Percentiles rank a stretch among this genome's conserved stretches.
Evolutionary conservation across 495 filamentous ascomycete species (phyloP).

Genomic region (Cenococcum geophilum): DNA sequence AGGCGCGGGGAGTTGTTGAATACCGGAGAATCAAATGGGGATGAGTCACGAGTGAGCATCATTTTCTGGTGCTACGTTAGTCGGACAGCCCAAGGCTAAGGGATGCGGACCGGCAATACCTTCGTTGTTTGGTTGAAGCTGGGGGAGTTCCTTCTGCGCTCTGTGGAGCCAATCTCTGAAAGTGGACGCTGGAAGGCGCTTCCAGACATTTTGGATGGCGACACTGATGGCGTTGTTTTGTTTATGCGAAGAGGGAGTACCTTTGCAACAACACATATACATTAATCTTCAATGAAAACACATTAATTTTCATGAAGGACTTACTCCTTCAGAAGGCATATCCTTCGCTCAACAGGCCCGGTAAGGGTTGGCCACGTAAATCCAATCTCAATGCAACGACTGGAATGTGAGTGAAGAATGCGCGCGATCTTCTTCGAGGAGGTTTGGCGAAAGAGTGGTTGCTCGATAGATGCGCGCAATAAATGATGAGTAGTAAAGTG

Average conservation of each 20-base stretch:
- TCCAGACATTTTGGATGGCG: constrained; percentile 33
- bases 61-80: constrained; percentile 36
- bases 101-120: constrained; percentile 31
- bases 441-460: constrained; percentile 5
- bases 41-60: constrained; percentile 59
- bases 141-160: constrained; percentile 40
- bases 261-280: constrained; percentile 24
- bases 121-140: constrained; percentile 40
- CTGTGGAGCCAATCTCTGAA: constrained; percentile 39
- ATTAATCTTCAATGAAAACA: constrained; percentile 12
- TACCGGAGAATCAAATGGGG: constrained; percentile 58
- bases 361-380: constrained; percentile 18
- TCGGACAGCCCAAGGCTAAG: neutral
- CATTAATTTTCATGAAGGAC: neutral
- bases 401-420: constrained; percentile 29
- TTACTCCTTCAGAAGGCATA: constrained; percentile 28
- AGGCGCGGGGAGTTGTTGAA: constrained; percentile 57
- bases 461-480: constrained; percentile 13
- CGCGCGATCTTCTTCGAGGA: constrained; percentile 22
- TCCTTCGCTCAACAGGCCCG: neutral
- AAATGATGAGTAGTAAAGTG: neutral
- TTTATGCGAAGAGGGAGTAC: constrained; percentile 41
- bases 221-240: constrained; percentile 32
- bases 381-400: constrained; percentile 16
- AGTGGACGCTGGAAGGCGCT: constrained; percentile 32